Percentiles rank a stretch among this genome's conserved stretches.
Conservation (phyloP, 345 rosid species). For the Trapa bicornis region DNA sequence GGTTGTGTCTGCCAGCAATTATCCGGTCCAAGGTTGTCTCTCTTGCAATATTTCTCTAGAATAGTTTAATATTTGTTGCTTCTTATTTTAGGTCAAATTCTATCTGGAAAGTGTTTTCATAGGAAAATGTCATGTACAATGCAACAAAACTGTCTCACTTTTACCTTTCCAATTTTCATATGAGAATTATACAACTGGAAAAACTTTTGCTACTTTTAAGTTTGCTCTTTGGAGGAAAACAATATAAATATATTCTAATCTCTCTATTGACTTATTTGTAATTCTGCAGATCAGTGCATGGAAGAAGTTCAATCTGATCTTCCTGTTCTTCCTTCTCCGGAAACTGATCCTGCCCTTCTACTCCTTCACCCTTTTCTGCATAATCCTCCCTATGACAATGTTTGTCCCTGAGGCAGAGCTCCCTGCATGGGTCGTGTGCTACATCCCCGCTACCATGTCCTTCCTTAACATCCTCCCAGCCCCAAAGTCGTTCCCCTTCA, state of each 20-base stretch:
- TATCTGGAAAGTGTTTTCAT: too few species aligned
- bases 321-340: slow-evolving; percentile 42
- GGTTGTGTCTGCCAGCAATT: slow-evolving; percentile 32
- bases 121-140: too few species aligned
- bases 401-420: slow-evolving; percentile 44
- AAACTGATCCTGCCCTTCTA: slow-evolving; percentile 42
- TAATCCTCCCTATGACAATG: slow-evolving; percentile 50
- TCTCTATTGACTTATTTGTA: neutral
- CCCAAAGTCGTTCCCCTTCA: slow-evolving; percentile 40
- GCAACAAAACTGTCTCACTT: too few species aligned
- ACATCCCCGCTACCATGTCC: slow-evolving; percentile 47
- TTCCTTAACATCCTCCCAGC: slow-evolving; percentile 47
- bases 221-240: too few species aligned
- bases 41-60: too few species aligned
- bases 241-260: neutral
- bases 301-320: slow-evolving; percentile 46
- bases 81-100: too few species aligned
- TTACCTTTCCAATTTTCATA: too few species aligned
- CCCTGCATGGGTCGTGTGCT: slow-evolving; percentile 47
- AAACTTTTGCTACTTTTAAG: too few species aligned
- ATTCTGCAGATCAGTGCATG: slow-evolving; percentile 28
- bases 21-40: slow-evolving; percentile 26
- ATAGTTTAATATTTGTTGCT: too few species aligned
- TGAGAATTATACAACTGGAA: neutral
- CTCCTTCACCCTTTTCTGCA: slow-evolving; percentile 47